Evolutionary conservation across 106 monocot genomes (phyloP).

Genomic region (Dioscorea zingiberensis): DNA sequence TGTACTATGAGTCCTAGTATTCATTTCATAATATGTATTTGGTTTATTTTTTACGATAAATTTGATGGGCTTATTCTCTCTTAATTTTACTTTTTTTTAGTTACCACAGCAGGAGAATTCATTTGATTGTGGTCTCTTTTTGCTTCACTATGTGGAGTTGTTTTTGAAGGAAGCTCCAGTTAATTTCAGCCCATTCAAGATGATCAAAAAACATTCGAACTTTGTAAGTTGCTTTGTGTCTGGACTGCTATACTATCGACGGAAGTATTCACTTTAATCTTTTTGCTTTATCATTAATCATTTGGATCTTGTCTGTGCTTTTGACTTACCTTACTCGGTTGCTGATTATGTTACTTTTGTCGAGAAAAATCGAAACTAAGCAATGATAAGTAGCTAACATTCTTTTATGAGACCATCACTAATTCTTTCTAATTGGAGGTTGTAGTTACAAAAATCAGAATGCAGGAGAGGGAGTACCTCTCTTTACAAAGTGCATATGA

Average conservation of each 20-base stretch:
- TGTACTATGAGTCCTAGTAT: no score
- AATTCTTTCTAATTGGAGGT: no score
- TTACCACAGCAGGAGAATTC: slow-evolving; percentile 86
- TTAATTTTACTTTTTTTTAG: slow-evolving; percentile 16
- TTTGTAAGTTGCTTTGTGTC: slow-evolving; percentile 47
- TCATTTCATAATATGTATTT: no score
- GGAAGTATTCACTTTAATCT: neutral
- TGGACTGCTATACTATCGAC: neutral
- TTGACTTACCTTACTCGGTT: neutral
- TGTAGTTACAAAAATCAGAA: no score
- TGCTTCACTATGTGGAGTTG: slow-evolving; percentile 81
- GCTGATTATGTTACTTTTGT: neutral
- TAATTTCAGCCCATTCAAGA: slow-evolving; percentile 60
- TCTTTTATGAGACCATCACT: neutral
- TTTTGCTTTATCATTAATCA: neutral
- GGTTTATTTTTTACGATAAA: no score
- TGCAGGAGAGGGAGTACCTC: no score
- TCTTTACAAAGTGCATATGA: no score
- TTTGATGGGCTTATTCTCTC: no score
- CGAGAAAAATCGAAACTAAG: neutral
- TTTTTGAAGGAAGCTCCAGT: slow-evolving; percentile 71
- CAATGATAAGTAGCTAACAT: neutral
- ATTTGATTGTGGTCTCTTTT: slow-evolving; percentile 85
- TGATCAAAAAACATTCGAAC: slow-evolving; percentile 33
- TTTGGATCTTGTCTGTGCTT: neutral